phyloP scores from a whole-genome alignment of 305 asterid species.

The Solanum hybrid region DNA sequence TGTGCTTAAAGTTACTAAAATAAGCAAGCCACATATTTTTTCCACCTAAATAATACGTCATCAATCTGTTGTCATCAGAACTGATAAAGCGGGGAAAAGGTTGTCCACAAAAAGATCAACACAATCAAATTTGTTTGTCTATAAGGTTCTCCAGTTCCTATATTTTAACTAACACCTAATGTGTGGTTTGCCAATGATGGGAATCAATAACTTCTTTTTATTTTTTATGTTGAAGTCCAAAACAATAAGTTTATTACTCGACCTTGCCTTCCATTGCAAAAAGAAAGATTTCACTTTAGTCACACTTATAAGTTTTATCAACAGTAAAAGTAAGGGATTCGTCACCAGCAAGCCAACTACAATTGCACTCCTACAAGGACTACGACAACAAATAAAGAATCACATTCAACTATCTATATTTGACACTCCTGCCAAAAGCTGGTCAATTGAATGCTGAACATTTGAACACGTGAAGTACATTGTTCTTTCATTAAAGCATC shows the following conservation, averaged over 20 bases:
- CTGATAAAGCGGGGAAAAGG: background rate
- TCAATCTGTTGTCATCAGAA: background rate
- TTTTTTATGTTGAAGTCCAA: background rate
- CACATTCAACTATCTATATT: background rate
- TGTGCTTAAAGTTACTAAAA: background rate
- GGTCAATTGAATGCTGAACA: background rate
- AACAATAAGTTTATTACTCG: background rate
- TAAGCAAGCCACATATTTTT: background rate
- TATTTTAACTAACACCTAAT: background rate
- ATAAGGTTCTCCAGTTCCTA: background rate
- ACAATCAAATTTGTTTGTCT: background rate
- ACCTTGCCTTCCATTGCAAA: background rate
- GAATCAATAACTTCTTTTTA: background rate
- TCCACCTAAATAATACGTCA: background rate
- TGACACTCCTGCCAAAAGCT: background rate
- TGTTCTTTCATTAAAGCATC: background rate
- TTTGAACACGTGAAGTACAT: background rate
- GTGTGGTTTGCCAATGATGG: background rate
- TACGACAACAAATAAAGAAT: background rate
- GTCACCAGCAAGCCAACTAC: background rate
- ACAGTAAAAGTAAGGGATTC: background rate
- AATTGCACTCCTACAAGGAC: conserved; percentile 1
- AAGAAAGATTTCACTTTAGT: background rate
- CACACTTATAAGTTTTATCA: background rate
- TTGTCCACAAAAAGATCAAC: background rate